Base-by-base conservation (phyloP, 495 filamentous ascomycete species). In the Chaetomium fimeti region DNA sequence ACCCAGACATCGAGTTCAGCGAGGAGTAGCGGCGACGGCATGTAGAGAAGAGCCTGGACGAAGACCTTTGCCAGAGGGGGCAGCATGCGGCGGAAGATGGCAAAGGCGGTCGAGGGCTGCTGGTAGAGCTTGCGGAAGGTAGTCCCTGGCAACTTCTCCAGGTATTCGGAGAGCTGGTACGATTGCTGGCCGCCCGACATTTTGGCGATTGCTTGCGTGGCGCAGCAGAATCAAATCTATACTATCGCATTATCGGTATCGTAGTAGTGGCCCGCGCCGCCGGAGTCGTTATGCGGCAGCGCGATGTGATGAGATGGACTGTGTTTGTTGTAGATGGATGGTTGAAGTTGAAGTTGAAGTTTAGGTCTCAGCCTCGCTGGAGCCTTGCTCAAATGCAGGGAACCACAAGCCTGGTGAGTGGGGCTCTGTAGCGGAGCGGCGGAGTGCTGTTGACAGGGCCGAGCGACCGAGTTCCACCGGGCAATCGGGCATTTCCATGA, bases 61-160 rank as follows among this genome's bases (percentile, higher is more conserved):
- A 98, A 90, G 47, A 86, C 89, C 83, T 98, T 97, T 71, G 94
- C 94, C 59, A 97, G 77, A 63, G 93, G 90, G 64, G 95, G 90
- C 61, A 98, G 84, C 92, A 98, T 97, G 78, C 94, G 92, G 67
- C 95, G 86, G 76, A 97, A 98, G 68, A 98, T 93, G 57, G 94
- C 95, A 48, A 98, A 87, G 29, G 91, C 89, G 5, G 95, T 96
- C 9, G 92, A 96, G 15, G 94, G 94, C 82, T 97, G 92, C 79
- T 92, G 89, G 82, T 98, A 98, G 11, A 98, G 82, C 76, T 89
- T 88, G 67, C 83, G 83, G 74, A 97, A 96, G 25, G 88, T 91
- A n/a, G 88, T 91, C 57, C 90, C 91, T 29, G 91, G 89, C 68
- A 96, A 88, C 73, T 87, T 83, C 83, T 97, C 91, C 75, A 97